phyloP scores from a whole-genome alignment of 257 asterid genomes.

The Solanum bulbocastanum region DNA sequence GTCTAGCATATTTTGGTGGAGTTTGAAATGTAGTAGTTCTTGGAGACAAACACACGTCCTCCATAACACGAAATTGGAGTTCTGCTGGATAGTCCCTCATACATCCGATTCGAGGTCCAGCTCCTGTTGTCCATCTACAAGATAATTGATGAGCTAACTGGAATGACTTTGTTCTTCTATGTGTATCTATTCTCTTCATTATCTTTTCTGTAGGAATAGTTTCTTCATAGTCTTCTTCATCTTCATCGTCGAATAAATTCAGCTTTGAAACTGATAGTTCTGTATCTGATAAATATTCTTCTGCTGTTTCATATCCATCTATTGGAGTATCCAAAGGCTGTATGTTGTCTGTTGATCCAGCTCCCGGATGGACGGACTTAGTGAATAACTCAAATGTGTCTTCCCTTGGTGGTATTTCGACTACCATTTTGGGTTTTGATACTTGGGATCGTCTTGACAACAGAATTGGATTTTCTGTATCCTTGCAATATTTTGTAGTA shows the following conservation, averaged over 20 bases:
- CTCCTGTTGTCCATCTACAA: slow-evolving; percentile 90
- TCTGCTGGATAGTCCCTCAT: slow-evolving; percentile 81
- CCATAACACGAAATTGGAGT: slow-evolving; percentile 62
- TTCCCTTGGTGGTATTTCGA: slow-evolving; percentile 46
- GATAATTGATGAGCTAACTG: slow-evolving; percentile 70
- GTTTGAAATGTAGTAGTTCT: slow-evolving; percentile 20
- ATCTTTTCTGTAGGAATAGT: slow-evolving; percentile 52
- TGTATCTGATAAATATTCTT: slow-evolving; percentile 51
- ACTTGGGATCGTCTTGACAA: slow-evolving; percentile 20
- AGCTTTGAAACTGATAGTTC: slow-evolving; percentile 49
- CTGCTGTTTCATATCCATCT: slow-evolving; percentile 75
- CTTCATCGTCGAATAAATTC: slow-evolving; percentile 38
- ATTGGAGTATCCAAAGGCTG: slow-evolving; percentile 17
- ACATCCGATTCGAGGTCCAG: slow-evolving; percentile 88
- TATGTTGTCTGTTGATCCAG: neutral
- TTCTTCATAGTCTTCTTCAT: slow-evolving; percentile 32
- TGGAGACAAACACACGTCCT: slow-evolving; percentile 70
- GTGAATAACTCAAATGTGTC: slow-evolving; percentile 29
- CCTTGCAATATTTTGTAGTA: slow-evolving; percentile 6
- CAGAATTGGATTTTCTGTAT: slow-evolving; percentile 17
- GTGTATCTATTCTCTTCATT: slow-evolving; percentile 53
- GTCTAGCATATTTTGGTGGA: slow-evolving; percentile 21
- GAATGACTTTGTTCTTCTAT: slow-evolving; percentile 55
- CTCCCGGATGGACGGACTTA: slow-evolving; percentile 11
- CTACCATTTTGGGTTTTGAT: slow-evolving; percentile 42